Evolutionary conservation across 306 rosid genomes (phyloP).

Genomic region (Vigna unguiculata): DNA sequence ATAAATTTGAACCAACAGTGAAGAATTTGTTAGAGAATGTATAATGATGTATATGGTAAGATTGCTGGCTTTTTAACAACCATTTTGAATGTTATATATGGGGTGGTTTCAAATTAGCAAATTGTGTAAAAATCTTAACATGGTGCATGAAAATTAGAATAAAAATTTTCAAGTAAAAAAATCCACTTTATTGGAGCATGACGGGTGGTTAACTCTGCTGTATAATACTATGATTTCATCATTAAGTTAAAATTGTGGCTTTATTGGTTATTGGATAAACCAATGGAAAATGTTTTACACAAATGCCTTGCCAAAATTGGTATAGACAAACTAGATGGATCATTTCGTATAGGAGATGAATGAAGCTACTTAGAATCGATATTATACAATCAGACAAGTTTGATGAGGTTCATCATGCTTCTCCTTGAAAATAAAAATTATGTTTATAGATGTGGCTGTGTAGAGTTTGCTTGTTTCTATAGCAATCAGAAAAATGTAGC

Average conservation of each 20-base stretch:
- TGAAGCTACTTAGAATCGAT: conserved; percentile 3
- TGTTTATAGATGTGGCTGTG: not conserved
- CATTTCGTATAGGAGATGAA: conserved; percentile 3
- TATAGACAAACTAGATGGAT: conserved; percentile 2
- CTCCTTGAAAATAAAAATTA: not conserved
- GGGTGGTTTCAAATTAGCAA: not conserved
- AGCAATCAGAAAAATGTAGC: conserved; percentile 4
- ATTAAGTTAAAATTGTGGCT: conserved; percentile 24
- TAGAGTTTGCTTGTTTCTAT: conserved; percentile 32
- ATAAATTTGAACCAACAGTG: not conserved
- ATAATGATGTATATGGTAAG: not conserved
- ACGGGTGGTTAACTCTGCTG: conserved; percentile 21
- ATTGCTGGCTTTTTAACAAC: not conserved
- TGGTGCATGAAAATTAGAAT: not conserved
- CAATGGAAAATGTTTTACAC: not conserved
- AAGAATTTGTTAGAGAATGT: not conserved
- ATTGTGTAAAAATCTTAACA: not conserved
- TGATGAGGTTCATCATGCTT: conserved; percentile 24
- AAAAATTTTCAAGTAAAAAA: not conserved
- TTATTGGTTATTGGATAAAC: conserved; percentile 26
- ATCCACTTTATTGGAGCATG: conserved; percentile 2
- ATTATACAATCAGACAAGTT: not conserved
- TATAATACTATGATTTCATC: conserved; percentile 14
- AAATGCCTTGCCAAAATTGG: conserved; percentile 21
- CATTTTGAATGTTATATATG: not conserved